Percentiles rank a stretch among this genome's conserved stretches.
Conservation (phyloP, 495 filamentous ascomycete genomes). For the Aspergillus ostianus region DNA sequence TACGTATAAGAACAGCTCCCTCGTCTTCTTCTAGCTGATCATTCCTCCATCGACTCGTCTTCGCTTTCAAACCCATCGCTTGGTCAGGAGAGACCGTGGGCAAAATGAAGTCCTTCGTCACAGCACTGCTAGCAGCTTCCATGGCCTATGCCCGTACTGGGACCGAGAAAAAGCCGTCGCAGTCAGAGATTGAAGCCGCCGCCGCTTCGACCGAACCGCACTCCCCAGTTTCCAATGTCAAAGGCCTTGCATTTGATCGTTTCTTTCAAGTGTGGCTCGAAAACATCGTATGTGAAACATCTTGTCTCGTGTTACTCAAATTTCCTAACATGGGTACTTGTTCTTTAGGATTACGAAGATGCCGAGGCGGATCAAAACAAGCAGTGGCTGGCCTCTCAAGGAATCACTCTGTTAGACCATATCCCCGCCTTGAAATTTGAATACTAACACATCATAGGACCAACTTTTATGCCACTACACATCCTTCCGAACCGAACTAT, state of each 20-base stretch:
- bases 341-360: slow-evolving; percentile 52
- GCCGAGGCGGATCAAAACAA: slow-evolving; percentile 51
- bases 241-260: slow-evolving; percentile 64
- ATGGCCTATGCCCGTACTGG: slow-evolving; percentile 30
- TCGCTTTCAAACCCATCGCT: slow-evolving; percentile 1
- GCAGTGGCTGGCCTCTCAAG: slow-evolving; percentile 56
- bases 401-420: slow-evolving; percentile 50
- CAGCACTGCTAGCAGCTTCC: slow-evolving; percentile 22
- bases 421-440: neutral
- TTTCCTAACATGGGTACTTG: neutral
- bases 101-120: slow-evolving; percentile 27
- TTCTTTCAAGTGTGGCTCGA: slow-evolving; percentile 71
- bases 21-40: neutral
- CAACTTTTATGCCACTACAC: slow-evolving; percentile 63
- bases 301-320: slow-evolving; percentile 7
- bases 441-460: slow-evolving; percentile 25
- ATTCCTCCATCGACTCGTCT: neutral
- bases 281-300: slow-evolving; percentile 58
- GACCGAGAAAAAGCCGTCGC: slow-evolving; percentile 27
- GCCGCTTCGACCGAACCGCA: slow-evolving; percentile 34
- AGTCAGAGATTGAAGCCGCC: slow-evolving; percentile 32
- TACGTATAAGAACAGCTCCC: slow-evolving; percentile 13
- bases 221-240: slow-evolving; percentile 58
- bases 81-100: slow-evolving; percentile 1
- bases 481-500: slow-evolving; percentile 74